Conservation (phyloP, 495 filamentous ascomycete genomes). For the Astrocystis sublimbata region DNA sequence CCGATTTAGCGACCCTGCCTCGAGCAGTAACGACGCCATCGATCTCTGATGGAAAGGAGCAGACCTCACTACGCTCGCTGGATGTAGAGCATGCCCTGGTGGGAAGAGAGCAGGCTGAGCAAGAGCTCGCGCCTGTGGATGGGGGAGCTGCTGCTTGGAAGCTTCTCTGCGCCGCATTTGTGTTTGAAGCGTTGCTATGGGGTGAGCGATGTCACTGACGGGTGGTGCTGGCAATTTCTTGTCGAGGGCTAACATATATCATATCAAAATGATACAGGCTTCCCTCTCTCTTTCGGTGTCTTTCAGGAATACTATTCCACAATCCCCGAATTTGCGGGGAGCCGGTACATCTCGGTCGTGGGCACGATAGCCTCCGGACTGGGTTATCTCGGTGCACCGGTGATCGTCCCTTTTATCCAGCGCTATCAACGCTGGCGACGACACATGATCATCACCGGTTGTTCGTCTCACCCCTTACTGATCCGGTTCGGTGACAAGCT, state of each 20-base stretch:
- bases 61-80: neutral
- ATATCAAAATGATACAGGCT: slow-evolving; percentile 30
- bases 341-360: slow-evolving; percentile 33
- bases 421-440: slow-evolving; percentile 30
- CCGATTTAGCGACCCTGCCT: neutral
- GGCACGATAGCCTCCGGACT: slow-evolving; percentile 36
- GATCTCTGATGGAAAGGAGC: neutral
- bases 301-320: slow-evolving; percentile 40
- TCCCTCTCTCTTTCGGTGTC: slow-evolving; percentile 39
- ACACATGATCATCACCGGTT: slow-evolving; percentile 37
- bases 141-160: slow-evolving; percentile 21
- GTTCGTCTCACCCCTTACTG: neutral
- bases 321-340: slow-evolving; percentile 31
- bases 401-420: slow-evolving; percentile 31
- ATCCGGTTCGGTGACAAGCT: too few relatives aligned
- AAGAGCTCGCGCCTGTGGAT: slow-evolving; percentile 14
- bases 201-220: slow-evolving; percentile 16
- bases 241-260: too few relatives aligned
- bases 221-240: too few relatives aligned
- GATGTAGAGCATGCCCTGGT: neutral
- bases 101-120: neutral
- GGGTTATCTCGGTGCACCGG: slow-evolving; percentile 33
- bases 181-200: slow-evolving; percentile 34
- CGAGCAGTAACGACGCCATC: neutral
- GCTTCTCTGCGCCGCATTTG: slow-evolving; percentile 28